These are phyloP conservation scores for Fusarium bulbicola DNA, from an alignment of 2,329 filamentous ascomycete species.

Conservation along the genomic window DNA sequence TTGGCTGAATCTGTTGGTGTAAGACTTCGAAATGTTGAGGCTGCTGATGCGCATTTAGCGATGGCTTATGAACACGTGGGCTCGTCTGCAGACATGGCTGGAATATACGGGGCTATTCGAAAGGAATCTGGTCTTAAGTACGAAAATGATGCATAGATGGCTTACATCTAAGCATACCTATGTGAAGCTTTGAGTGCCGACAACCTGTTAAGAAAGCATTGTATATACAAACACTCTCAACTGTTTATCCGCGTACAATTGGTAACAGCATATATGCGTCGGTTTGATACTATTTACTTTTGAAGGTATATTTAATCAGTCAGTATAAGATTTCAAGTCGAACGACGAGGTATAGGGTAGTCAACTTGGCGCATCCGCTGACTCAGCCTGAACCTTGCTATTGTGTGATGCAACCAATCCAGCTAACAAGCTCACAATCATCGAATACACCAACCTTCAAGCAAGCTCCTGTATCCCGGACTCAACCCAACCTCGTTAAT, in stretches of 20 bases:
- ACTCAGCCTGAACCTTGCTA: conserved; percentile 25
- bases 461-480: conserved; percentile 14
- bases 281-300: not conserved
- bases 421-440: conserved; percentile 31
- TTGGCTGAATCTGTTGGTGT: conserved; percentile 72
- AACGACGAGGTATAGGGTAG: conserved; percentile 7
- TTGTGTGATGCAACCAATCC: conserved; percentile 36
- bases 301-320: not conserved
- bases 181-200: not conserved
- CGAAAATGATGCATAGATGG: conserved; percentile 61
- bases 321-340: not conserved
- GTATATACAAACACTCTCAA: not conserved
- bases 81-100: conserved; percentile 79
- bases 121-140: conserved; percentile 78
- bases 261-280: not conserved
- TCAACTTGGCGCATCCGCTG: not conserved
- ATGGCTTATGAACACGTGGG: conserved; percentile 74
- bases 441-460: conserved; percentile 14
- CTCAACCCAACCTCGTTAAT: not conserved
- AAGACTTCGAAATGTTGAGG: conserved; percentile 70
- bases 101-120: conserved; percentile 83
- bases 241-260: not conserved
- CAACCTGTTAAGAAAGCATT: not conserved
- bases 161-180: not conserved
- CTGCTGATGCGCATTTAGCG: conserved; percentile 74